phyloP scores from a whole-genome alignment of 2,329 filamentous ascomycete species.

The Botrytis squamosa region DNA sequence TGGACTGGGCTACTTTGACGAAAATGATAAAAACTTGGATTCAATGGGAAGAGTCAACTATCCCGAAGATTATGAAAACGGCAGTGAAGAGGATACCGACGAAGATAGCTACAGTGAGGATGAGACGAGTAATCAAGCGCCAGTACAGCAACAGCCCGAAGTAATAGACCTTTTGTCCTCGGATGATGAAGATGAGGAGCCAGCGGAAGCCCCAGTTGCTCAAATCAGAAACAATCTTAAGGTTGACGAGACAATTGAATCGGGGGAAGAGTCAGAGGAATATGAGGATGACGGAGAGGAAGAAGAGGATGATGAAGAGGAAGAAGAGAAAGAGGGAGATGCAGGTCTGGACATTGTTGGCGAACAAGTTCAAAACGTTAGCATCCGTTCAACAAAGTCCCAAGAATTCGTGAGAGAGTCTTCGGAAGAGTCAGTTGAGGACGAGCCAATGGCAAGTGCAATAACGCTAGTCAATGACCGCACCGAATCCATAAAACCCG shows the following conservation, averaged over 20 bases:
- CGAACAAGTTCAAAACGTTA: background rate
- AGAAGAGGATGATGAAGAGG: constrained; percentile 19
- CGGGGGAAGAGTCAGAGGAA: constrained; percentile 19
- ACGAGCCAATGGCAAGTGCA: background rate
- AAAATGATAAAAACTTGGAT: constrained; percentile 28
- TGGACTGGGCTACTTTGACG: constrained; percentile 38
- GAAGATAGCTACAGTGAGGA: constrained; percentile 32
- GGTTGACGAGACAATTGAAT: constrained; percentile 22
- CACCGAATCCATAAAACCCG: background rate
- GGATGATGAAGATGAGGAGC: constrained; percentile 25
- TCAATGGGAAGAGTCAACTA: background rate
- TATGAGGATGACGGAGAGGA: constrained; percentile 20
- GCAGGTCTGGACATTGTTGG: background rate
- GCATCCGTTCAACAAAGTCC: background rate
- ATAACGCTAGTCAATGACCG: background rate
- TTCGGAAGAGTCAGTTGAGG: constrained; percentile 3
- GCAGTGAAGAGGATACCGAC: constrained; percentile 23
- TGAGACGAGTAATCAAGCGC: constrained; percentile 31
- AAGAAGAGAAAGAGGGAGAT: constrained; percentile 18
- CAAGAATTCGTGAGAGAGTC: background rate
- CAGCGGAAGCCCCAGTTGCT: background rate
- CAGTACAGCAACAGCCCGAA: constrained; percentile 25
- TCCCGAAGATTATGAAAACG: background rate
- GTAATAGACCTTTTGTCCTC: constrained; percentile 40
- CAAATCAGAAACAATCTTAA: constrained; percentile 1